A percentile compares a stretch with the other conserved stretches of the same genome.
Evolutionary conservation across 2,329 filamentous ascomycete species (phyloP).

Genomic region (Pseudogymnoascus sp.): DNA sequence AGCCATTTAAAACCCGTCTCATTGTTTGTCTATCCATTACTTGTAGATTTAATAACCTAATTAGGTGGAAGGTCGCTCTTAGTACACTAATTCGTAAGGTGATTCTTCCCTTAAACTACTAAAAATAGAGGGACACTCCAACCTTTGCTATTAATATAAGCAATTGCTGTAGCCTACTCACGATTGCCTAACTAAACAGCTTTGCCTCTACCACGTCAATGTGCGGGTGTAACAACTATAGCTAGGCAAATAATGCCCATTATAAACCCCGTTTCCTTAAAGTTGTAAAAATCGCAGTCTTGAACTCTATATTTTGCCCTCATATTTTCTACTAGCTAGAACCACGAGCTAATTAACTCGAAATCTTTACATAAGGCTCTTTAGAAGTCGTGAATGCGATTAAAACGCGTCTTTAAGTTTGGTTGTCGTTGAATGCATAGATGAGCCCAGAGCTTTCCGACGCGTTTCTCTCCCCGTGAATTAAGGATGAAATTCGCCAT

Average conservation of each 20-base stretch:
- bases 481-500: no score
- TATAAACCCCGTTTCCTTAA: constrained; percentile 22
- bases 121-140: constrained; percentile 12
- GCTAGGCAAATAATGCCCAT: constrained; percentile 18
- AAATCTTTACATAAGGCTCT: no score
- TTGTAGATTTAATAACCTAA: no score
- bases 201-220: constrained; percentile 13
- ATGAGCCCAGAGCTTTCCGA: no score
- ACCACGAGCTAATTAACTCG: no score
- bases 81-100: no score
- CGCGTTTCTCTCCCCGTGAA: no score
- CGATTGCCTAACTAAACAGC: constrained; percentile 21
- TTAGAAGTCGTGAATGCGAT: neutral
- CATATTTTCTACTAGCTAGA: constrained; percentile 14
- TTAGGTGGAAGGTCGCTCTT: no score
- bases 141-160: no score
- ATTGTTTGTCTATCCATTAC: constrained; percentile 32
- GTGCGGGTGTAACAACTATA: constrained; percentile 16
- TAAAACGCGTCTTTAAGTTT: no score
- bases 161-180: constrained; percentile 16
- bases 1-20: constrained; percentile 30
- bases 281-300: constrained; percentile 19
- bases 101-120: no score
- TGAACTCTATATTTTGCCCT: constrained; percentile 16
- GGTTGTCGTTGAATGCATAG: no score